Conservation (phyloP, 768 basidiomycete species). For the Boletus reticuloceps region DNA sequence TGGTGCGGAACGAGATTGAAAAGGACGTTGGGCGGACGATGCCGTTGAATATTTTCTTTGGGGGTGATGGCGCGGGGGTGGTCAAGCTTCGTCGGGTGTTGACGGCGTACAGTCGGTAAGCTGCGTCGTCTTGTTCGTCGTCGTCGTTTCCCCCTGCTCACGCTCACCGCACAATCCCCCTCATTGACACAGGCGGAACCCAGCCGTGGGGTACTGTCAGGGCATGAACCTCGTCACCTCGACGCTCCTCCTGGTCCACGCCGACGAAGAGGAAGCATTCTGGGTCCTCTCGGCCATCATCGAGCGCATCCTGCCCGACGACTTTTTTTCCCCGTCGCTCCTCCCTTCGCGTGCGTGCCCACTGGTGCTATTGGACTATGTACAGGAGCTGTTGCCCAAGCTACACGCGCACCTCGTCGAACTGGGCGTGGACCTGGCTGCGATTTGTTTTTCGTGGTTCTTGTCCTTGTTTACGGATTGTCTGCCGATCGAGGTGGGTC, state of each 20-base stretch:
- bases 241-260: slow-evolving; percentile 87
- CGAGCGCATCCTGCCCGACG: slow-evolving; percentile 82
- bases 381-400: slow-evolving; percentile 73
- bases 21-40: slow-evolving; percentile 92
- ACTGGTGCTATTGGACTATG: slow-evolving; percentile 83
- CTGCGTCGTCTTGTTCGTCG: neutral
- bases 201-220: slow-evolving; percentile 90
- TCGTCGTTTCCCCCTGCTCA: neutral
- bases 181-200: slow-evolving; percentile 67
- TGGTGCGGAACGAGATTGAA: slow-evolving; percentile 81
- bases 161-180: neutral
- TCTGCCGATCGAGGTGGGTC: slow-evolving; percentile 83
- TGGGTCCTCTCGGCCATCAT: slow-evolving; percentile 91
- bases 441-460: slow-evolving; percentile 99
- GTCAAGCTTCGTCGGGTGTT: slow-evolving; percentile 88
- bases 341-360: slow-evolving; percentile 95
- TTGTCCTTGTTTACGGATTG: slow-evolving; percentile 95
- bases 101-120: slow-evolving; percentile 88
- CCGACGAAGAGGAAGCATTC: slow-evolving; percentile 96
- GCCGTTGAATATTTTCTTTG: slow-evolving; percentile 96
- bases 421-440: slow-evolving; percentile 86
- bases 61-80: slow-evolving; percentile 93
- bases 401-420: slow-evolving; percentile 72
- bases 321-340: slow-evolving; percentile 92
- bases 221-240: slow-evolving; percentile 97